phyloP scores from a whole-genome alignment of 2,329 filamentous ascomycete species.

The Trichophyton mentagrophytes region DNA sequence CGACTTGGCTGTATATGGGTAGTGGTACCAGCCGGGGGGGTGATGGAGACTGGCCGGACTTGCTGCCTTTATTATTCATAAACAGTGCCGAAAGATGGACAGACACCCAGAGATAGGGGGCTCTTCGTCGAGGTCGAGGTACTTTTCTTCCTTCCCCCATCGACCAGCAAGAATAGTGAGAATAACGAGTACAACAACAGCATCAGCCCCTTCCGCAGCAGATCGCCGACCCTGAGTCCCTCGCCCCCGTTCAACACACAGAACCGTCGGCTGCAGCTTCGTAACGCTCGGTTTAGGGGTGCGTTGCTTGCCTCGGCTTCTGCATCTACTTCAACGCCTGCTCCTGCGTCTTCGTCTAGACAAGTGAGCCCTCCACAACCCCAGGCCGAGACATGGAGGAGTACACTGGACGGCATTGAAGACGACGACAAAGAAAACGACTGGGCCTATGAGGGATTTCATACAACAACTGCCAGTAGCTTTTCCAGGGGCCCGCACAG shows the following conservation, averaged over 20 bases:
- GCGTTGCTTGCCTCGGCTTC: conserved; percentile 12
- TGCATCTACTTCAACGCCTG: conserved; percentile 3
- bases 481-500: neutral
- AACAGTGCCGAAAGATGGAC: neutral
- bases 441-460: neutral
- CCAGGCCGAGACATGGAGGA: conserved; percentile 15
- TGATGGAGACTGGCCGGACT: neutral
- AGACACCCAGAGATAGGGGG: neutral
- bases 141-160: neutral
- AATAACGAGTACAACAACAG: too few relatives aligned
- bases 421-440: conserved; percentile 13
- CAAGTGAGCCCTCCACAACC: conserved; percentile 13
- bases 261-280: conserved; percentile 19
- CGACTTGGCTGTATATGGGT: neutral
- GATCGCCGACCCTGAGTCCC: conserved; percentile 6
- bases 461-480: neutral
- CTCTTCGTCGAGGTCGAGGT: neutral
- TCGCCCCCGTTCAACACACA: conserved; percentile 13
- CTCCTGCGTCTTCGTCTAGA: conserved; percentile 3
- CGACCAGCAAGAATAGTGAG: neutral
- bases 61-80: neutral
- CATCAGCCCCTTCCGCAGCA: neutral
- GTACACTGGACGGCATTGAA: conserved; percentile 13
- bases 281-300: conserved; percentile 21
- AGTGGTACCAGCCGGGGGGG: neutral